Evolutionary conservation across 106 monocot species (phyloP).

Genomic region (Ottelia alismoides): DNA sequence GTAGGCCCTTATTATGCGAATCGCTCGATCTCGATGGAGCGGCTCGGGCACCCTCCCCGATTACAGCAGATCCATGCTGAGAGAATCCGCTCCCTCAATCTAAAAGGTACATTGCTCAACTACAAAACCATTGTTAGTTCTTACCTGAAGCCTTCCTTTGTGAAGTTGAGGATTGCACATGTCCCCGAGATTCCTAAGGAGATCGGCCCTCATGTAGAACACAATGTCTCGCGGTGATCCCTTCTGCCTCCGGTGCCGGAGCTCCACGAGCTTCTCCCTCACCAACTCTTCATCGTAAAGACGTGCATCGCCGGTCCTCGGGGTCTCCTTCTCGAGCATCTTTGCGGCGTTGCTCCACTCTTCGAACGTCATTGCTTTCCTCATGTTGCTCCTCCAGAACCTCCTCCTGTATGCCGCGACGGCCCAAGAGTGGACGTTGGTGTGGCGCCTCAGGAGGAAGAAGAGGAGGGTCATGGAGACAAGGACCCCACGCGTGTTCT

Average conservation of each 20-base stretch:
- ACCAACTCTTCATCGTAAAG: conserved; percentile 82
- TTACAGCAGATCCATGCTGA: no score
- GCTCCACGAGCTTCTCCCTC: conserved; percentile 53
- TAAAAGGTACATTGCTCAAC: no score
- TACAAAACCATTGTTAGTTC: no score
- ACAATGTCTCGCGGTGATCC: conserved; percentile 62
- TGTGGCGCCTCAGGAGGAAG: conserved; percentile 30
- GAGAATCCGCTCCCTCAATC: no score
- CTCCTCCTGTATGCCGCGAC: conserved; percentile 47
- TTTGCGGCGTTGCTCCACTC: conserved; percentile 79
- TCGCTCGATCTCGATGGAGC: no score
- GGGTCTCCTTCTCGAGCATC: conserved; percentile 66
- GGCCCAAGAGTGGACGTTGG: conserved; percentile 33
- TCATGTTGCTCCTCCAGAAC: conserved; percentile 73
- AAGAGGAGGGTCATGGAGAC: conserved; percentile 27
- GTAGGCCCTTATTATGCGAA: no score
- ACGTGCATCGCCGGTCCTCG: conserved; percentile 24
- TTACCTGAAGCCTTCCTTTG: conserved; percentile 75
- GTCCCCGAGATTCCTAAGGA: conserved; percentile 70
- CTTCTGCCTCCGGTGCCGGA: conserved; percentile 41
- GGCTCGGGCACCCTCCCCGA: no score
- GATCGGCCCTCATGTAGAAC: conserved; percentile 65
- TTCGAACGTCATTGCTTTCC: conserved; percentile 59
- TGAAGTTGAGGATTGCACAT: conserved; percentile 89
- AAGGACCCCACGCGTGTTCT: conserved; percentile 52